These are phyloP conservation scores for Xylariales sp. DNA, from an alignment of 2,329 filamentous ascomycete genomes.

Conservation along the genomic window DNA sequence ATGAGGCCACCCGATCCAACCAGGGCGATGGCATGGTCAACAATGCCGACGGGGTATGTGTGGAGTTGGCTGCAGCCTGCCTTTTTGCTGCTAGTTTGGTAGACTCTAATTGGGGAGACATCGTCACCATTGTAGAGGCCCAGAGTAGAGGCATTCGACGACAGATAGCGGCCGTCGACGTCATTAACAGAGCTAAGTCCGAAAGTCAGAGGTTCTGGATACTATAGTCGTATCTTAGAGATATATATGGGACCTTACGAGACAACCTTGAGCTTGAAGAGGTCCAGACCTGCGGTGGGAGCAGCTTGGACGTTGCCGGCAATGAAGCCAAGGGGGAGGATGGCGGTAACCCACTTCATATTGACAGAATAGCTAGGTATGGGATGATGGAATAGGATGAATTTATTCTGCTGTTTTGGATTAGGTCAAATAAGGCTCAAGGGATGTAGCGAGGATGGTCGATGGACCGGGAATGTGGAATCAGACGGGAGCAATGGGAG, in stretches of 20 bases:
- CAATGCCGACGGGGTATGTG: conserved; percentile 52
- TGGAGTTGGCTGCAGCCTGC: conserved; percentile 52
- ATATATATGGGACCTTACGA: conserved; percentile 36
- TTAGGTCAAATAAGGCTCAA: conserved; percentile 1
- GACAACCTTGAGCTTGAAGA: conserved; percentile 46
- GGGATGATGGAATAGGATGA: not conserved
- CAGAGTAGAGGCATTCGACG: conserved; percentile 47
- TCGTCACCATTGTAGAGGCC: conserved; percentile 48
- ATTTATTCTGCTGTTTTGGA: conserved; percentile 7
- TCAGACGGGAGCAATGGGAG: conserved; percentile 11
- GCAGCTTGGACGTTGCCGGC: conserved; percentile 41
- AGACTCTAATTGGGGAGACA: conserved; percentile 45
- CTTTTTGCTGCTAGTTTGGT: conserved; percentile 46
- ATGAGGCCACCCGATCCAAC: conserved; percentile 51
- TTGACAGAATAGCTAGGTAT: conserved; percentile 29
- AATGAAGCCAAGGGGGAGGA: conserved; percentile 44
- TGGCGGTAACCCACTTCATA: conserved; percentile 45
- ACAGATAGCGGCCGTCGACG: conserved; percentile 52
- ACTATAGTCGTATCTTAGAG: not conserved
- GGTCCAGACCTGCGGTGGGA: conserved; percentile 40
- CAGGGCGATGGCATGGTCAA: conserved; percentile 54
- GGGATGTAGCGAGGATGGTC: conserved; percentile 10
- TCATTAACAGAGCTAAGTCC: conserved; percentile 31
- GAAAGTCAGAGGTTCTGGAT: not conserved
- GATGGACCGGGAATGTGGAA: conserved; percentile 16